phyloP scores from a whole-genome alignment of 1,139 yeast genomes.

The Blastobotrys buckinghamii region DNA sequence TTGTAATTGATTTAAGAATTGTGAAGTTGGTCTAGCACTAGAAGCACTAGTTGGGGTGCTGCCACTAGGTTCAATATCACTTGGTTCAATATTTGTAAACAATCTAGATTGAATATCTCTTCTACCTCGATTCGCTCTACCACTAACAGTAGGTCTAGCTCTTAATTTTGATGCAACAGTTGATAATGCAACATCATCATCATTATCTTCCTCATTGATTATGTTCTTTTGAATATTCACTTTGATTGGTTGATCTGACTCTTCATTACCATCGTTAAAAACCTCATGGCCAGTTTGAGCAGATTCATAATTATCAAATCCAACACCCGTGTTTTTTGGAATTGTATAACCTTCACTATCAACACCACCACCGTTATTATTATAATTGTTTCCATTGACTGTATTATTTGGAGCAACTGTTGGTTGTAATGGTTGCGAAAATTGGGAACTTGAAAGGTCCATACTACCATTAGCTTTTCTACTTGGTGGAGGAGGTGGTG shows the following conservation, averaged over 20 bases:
- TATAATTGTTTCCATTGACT: constrained; percentile 3
- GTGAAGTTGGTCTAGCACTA: constrained; percentile 7
- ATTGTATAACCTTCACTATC: constrained; percentile 9
- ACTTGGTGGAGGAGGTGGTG: constrained; percentile 69
- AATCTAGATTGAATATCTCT: constrained; percentile 49
- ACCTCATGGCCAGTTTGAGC: neutral
- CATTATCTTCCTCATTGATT: constrained; percentile 33
- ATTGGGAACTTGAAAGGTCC: neutral
- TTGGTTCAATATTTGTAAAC: constrained; percentile 45
- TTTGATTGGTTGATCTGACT: constrained; percentile 21
- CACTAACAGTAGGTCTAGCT: constrained; percentile 28
- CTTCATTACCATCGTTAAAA: constrained; percentile 16
- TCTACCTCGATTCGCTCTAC: constrained; percentile 34
- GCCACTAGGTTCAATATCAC: constrained; percentile 19
- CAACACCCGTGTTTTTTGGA: constrained; percentile 9
- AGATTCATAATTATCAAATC: constrained; percentile 2
- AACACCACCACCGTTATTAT: constrained; percentile 1
- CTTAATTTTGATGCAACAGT: constrained; percentile 30
- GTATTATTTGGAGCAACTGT: neutral
- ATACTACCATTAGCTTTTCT: constrained; percentile 40
- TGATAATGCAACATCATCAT: constrained; percentile 29
- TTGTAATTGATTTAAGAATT: constrained; percentile 22
- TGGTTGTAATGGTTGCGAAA: neutral
- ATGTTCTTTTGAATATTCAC: constrained; percentile 29
- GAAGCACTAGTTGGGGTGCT: neutral